Evolutionary conservation across 1,139 yeast genomes (phyloP).

Genomic region (Taiozyma sp.): DNA sequence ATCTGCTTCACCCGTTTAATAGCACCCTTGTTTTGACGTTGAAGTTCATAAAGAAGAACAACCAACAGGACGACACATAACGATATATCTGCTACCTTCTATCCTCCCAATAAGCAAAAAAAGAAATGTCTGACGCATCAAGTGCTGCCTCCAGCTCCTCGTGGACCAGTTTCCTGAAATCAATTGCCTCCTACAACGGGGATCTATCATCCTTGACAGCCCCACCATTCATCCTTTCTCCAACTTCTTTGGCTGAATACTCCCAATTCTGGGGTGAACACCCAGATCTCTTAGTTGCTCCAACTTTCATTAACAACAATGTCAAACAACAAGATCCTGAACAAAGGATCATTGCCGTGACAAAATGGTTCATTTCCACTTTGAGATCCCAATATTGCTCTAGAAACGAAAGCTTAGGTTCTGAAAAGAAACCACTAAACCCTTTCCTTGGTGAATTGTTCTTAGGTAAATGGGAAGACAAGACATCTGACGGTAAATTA

Average conservation of each 20-base stretch:
- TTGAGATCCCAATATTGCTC: constrained; percentile 91
- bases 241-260: constrained; percentile 84
- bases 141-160: constrained; percentile 29
- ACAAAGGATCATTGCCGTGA: constrained; percentile 70
- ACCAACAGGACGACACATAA: neutral
- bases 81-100: neutral
- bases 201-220: constrained; percentile 93
- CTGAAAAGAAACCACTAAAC: constrained; percentile 92
- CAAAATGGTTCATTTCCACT: constrained; percentile 88
- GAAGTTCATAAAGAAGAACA: constrained; percentile 4
- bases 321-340: constrained; percentile 35
- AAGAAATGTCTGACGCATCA: constrained; percentile 10
- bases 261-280: constrained; percentile 94
- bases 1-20: neutral
- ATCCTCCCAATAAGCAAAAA: constrained; percentile 3
- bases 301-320: constrained; percentile 40
- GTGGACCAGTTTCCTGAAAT: constrained; percentile 86
- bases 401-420: constrained; percentile 83
- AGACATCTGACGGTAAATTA: constrained; percentile 34
- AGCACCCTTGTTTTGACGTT: neutral
- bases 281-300: constrained; percentile 74
- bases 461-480: constrained; percentile 77
- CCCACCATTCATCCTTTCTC: constrained; percentile 95
- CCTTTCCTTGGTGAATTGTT: constrained; percentile 93
- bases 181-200: constrained; percentile 91